These are phyloP conservation scores for Ophiocordyceps australis DNA, from an alignment of 2,329 filamentous ascomycete genomes.

Conservation along the genomic window DNA sequence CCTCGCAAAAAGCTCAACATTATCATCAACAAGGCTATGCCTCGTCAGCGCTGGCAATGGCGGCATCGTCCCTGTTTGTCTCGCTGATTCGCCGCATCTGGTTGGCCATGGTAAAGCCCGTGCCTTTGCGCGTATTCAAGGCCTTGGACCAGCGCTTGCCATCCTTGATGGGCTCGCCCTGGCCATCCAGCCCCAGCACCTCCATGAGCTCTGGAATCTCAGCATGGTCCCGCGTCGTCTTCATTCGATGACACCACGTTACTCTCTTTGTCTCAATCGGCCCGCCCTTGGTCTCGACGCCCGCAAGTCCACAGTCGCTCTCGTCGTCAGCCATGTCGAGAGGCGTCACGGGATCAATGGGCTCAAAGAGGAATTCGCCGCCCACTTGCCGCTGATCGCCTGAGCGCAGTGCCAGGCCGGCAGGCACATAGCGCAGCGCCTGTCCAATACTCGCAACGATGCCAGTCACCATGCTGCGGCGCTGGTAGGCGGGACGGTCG, in stretches of 20 bases:
- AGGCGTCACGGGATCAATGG: conserved; percentile 18
- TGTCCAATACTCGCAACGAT: conserved; percentile 37
- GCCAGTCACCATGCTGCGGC: conserved; percentile 29
- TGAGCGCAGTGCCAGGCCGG: conserved; percentile 39
- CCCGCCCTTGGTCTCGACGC: conserved; percentile 9
- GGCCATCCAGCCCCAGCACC: conserved; percentile 36
- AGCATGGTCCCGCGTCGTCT: conserved; percentile 57
- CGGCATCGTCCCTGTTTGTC: conserved; percentile 1
- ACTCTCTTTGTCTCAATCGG: conserved; percentile 36
- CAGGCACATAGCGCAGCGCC: conserved; percentile 36
- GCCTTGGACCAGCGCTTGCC: conserved; percentile 27
- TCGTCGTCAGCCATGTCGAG: conserved; percentile 6
- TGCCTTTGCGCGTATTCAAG: conserved; percentile 30
- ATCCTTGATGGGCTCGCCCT: conserved; percentile 17
- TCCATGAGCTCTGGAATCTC: conserved; percentile 50
- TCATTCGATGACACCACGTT: conserved; percentile 72
- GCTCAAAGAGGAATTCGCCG: conserved; percentile 64
- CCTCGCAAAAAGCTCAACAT: too few relatives aligned
- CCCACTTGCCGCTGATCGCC: conserved; percentile 54
- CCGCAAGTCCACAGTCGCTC: conserved; percentile 7
- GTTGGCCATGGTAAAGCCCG: conserved; percentile 28
- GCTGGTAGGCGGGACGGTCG: conserved; percentile 43
- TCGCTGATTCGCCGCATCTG: conserved; percentile 27
- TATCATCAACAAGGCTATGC: too few relatives aligned
- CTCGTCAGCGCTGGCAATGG: too few relatives aligned